Base-by-base conservation (phyloP, 306 rosid genomes). In the Vicia faba region DNA sequence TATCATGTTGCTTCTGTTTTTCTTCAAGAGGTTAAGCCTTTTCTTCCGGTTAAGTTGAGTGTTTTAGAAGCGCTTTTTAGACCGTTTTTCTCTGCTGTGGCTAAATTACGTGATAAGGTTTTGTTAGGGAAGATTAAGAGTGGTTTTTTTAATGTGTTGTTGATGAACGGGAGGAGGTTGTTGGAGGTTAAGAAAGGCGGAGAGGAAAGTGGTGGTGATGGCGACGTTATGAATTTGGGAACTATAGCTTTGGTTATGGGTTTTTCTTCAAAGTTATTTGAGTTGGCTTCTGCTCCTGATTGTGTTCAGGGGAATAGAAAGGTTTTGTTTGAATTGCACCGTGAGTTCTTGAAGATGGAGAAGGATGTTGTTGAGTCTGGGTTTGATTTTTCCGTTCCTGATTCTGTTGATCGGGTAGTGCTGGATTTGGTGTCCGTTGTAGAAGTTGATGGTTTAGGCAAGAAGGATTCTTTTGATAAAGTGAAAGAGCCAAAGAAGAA, bases 231-330 rank as follows among this genome's bases (percentile, higher is more conserved):
- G 40, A 51, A 81, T 41, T 53, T 70, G 19, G 99, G 99, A 12
- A 63, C 90, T 0, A 66, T 90, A 43, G 84, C 87, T 0, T 67
- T 88, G 77, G 69, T 45, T 0, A 84, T 81, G 88, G 86, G 82
- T 14, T 88, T 90, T 69, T 78, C 96, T 9, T 16, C 50, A 0
- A 85, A 64, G 83, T 83, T 88, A 56, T 91, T 66, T 78, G 97
- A 88, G 9, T 40, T 84, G 76, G 99, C 91, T 38, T 91, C 97
- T 72, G 79, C 92, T 7, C 65, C 78, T 55, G 91, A 80, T 31
- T 95, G 96, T 71, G 39, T 53, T 43, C 96, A 90, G 79, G 96
- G 97, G 26, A 95, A 86, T 70, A 81, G 99, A 59, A 95, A 88
- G 78, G 72, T 81, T 39, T 19, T 95, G 64, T 85, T 86, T 80